phyloP scores from a whole-genome alignment of 371 early-diverging fungal genomes.

The Mortierella sp. region DNA sequence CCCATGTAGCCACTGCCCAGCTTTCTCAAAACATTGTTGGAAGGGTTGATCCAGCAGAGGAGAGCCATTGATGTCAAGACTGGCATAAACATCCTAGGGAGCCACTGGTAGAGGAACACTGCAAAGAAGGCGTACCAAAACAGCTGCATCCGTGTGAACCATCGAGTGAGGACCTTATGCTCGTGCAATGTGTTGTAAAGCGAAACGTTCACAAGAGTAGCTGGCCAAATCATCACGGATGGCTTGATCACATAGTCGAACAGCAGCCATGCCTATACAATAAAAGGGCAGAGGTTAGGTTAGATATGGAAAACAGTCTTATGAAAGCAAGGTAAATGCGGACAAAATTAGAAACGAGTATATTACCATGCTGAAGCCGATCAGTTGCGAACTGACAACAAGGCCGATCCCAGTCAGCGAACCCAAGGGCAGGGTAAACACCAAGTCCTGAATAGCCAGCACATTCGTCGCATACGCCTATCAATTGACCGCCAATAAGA shows the following conservation, averaged over 20 bases:
- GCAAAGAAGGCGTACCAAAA: conserved; percentile 63
- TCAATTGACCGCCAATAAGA: background rate
- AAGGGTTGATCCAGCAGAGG: conserved; percentile 67
- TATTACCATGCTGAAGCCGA: conserved; percentile 61
- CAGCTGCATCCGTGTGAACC: conserved; percentile 56
- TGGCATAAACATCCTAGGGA: conserved; percentile 76
- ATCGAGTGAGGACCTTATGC: conserved; percentile 47
- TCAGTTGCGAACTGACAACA: conserved; percentile 61
- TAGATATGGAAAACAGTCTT: background rate
- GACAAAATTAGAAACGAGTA: background rate
- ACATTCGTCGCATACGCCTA: conserved; percentile 68
- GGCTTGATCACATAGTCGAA: conserved; percentile 77
- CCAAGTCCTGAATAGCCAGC: conserved; percentile 59
- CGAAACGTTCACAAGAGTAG: conserved; percentile 79
- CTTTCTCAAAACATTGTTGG: conserved; percentile 67
- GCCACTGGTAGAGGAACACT: conserved; percentile 70
- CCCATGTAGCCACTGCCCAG: conserved; percentile 68
- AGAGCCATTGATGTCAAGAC: conserved; percentile 66
- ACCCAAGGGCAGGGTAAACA: conserved; percentile 65
- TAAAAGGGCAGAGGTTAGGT: background rate
- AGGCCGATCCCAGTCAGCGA: conserved; percentile 62
- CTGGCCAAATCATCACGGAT: conserved; percentile 92
- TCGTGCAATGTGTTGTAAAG: conserved; percentile 82
- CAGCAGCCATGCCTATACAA: conserved; percentile 44
- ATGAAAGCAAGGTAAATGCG: conserved; percentile 19